phyloP scores from a whole-genome alignment of 345 rosid species.

The Corymbia maculata region DNA sequence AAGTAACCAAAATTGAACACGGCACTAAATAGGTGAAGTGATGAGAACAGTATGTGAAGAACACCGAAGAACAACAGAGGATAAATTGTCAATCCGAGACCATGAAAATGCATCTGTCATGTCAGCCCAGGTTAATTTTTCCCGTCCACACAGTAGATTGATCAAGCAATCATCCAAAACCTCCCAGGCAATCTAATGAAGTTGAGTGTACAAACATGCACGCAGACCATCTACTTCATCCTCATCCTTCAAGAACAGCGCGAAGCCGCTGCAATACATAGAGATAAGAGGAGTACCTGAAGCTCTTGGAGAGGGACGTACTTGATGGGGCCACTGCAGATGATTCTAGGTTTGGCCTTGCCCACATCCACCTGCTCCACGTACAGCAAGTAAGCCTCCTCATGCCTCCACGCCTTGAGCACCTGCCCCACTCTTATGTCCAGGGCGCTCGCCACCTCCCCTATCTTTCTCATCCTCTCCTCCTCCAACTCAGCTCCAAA shows the following conservation, averaged over 20 bases:
- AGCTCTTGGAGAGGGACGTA: conserved; percentile 59
- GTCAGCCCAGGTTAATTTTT: neutral
- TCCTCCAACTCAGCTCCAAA: neutral
- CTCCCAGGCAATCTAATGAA: neutral
- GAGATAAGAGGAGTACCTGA: conserved; percentile 22
- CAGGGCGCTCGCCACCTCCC: conserved; percentile 54
- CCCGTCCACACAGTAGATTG: neutral
- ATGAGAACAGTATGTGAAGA: neutral
- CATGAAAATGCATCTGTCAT: neutral
- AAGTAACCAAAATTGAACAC: neutral
- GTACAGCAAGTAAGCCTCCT: conserved; percentile 86
- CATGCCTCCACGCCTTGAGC: conserved; percentile 87
- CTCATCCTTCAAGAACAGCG: neutral
- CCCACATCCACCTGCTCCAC: conserved; percentile 91
- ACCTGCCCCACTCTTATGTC: conserved; percentile 81
- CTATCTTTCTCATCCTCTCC: conserved; percentile 4
- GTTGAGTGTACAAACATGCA: neutral
- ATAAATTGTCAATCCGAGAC: neutral
- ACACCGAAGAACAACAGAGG: neutral
- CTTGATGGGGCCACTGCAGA: conserved; percentile 90
- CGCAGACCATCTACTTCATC: neutral
- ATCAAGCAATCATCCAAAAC: neutral
- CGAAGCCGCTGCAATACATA: neutral
- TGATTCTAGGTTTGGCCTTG: conserved; percentile 65
- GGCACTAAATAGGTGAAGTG: neutral